These are phyloP conservation scores for Castanea mollissima DNA, from an alignment of 306 rosid genomes.

Conservation along the genomic window DNA sequence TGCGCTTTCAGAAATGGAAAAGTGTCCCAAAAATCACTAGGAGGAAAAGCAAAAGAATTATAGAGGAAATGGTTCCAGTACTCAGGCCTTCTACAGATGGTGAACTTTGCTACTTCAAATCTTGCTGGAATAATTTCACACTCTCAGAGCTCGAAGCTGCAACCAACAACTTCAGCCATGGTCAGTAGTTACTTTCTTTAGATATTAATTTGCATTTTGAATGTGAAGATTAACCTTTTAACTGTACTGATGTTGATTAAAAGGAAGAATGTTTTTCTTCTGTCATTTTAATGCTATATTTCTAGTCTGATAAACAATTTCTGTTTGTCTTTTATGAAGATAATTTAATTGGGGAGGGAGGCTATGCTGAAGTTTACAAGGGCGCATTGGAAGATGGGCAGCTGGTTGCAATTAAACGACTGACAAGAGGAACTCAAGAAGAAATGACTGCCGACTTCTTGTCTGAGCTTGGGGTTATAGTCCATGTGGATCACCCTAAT, in stretches of 20 bases:
- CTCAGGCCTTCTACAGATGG: constrained; percentile 48
- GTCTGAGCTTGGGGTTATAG: constrained; percentile 96
- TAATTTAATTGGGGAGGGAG: constrained; percentile 94
- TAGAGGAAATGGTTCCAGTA: constrained; percentile 61
- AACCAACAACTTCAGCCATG: constrained; percentile 70
- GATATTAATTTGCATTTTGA: constrained; percentile 5
- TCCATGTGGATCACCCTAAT: constrained; percentile 94
- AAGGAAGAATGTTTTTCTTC: not conserved
- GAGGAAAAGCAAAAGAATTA: constrained; percentile 64
- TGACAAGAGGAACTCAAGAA: constrained; percentile 77
- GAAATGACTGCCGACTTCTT: constrained; percentile 97
- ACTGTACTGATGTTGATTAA: not conserved
- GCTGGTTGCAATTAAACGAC: constrained; percentile 70
- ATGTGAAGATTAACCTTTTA: not conserved
- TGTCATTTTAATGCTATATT: not conserved
- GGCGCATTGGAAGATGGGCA: constrained; percentile 79
- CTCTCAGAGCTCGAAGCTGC: constrained; percentile 61
- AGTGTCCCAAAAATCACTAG: constrained; percentile 63
- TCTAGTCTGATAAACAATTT: constrained; percentile 25
- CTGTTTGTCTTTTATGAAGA: constrained; percentile 39
- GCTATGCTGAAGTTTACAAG: constrained; percentile 90
- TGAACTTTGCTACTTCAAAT: constrained; percentile 59
- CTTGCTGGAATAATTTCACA: constrained; percentile 81
- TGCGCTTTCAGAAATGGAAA: constrained; percentile 50
- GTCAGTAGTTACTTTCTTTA: constrained; percentile 31